Evolutionary conservation across 805 yeast species (phyloP), one percentile per base, ranked within the genome.

Genomic region (Cyberlindnera mississippiensis): DNA sequence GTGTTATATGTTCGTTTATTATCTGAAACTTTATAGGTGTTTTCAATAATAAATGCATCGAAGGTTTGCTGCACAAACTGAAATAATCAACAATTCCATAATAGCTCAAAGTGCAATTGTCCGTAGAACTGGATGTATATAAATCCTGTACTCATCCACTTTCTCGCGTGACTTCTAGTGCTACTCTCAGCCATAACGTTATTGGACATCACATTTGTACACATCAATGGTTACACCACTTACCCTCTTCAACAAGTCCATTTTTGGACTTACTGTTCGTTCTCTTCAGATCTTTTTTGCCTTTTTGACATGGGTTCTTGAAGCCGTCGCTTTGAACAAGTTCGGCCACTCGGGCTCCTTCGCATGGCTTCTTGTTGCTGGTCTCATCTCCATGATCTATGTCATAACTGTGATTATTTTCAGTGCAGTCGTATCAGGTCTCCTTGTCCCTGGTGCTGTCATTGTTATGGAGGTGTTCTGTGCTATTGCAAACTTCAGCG

Each of bases 401-500:
- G 27, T 42, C 12, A 29, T 38, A 7, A 35, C 26, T 4, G n/a
- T 45, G 2, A 27, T 40, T 9, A 18, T 35, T 6, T n/a, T 52
- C n/a, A 22, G 38, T 9, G 35, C 27, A 13, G n/a, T 41, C 19
- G 24, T 13, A 11, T 43, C 45, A 17, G 38, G 22, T 3, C 7
- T 35, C 2, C n/a, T 53, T 6, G 32, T 49, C 15, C 38, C 45
- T 12, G 57, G 57, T 16, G 46, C 41, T 4, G 22, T 47, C 3
- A 3, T 49, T 7, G 28, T 47, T 3, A 27, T 46, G 18, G 57
- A 53, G 20, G 35, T 33, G 2, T 7, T 47, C n/a, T 37, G 44
- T 1, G 46, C 50, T 4, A 4, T 53, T 7, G 33, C 42, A 16
- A 47, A 48, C 48, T 53, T 53, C 35, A 42, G 49, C 19, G 42